Evolutionary conservation across 2,329 filamentous ascomycete species (phyloP).

Genomic region (Phialophora tarda): DNA sequence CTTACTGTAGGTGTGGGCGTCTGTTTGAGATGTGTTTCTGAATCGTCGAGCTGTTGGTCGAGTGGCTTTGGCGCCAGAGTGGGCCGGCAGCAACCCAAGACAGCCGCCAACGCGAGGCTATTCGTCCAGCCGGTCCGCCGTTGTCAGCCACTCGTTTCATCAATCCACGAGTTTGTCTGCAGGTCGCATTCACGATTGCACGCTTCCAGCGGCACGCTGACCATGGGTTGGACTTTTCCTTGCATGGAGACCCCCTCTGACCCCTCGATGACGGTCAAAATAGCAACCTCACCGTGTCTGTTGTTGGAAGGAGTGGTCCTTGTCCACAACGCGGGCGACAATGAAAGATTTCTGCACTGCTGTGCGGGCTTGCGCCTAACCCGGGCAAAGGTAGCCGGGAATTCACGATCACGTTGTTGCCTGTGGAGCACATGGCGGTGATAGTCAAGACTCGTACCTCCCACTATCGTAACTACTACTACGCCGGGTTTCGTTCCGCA

Average conservation of each 20-base stretch:
- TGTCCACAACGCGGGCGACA: neutral
- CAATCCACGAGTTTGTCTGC: conserved; percentile 25
- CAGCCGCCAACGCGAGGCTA: conserved; percentile 30
- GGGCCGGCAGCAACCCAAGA: conserved; percentile 23
- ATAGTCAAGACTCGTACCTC: neutral
- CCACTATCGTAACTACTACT: conserved; percentile 1
- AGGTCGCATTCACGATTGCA: conserved; percentile 20
- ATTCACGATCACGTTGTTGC: neutral
- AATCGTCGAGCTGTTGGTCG: conserved; percentile 26
- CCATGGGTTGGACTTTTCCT: conserved; percentile 14
- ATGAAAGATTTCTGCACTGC: neutral
- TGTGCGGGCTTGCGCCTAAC: neutral
- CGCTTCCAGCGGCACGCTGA: conserved; percentile 32
- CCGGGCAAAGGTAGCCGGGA: neutral
- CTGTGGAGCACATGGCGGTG: conserved; percentile 3
- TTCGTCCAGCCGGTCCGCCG: conserved; percentile 29
- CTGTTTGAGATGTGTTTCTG: conserved; percentile 40
- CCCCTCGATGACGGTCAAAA: conserved; percentile 29
- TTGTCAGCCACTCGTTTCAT: conserved; percentile 41
- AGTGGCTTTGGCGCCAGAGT: conserved; percentile 31
- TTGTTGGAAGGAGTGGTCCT: neutral
- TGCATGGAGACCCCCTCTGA: conserved; percentile 5
- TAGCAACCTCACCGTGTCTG: conserved; percentile 26
- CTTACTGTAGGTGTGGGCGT: conserved; percentile 27
- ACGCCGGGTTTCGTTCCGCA: conserved; percentile 9